A percentile compares a stretch with the other conserved stretches of the same genome.
phyloP scores from a whole-genome alignment of 257 asterid species.

The Leonotis leonurus region DNA sequence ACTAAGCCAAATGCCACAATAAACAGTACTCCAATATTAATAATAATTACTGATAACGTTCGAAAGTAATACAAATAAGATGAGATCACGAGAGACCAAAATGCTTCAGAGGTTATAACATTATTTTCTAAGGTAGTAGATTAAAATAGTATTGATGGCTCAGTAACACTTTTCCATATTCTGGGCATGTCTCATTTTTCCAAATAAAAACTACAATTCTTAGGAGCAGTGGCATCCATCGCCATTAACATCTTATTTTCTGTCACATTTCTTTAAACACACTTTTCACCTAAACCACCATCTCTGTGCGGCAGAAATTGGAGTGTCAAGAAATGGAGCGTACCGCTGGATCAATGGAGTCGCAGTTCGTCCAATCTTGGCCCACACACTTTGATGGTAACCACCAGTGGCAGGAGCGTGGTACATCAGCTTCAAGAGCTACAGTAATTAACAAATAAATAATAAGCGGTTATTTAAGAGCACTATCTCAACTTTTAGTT shows the following conservation, averaged over 20 bases:
- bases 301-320: constrained; percentile 52
- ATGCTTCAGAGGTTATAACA: too few relatives aligned
- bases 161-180: neutral
- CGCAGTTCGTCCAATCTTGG: constrained; percentile 56
- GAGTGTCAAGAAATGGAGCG: constrained; percentile 74
- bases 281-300: constrained; percentile 89
- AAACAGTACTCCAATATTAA: too few relatives aligned
- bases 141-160: too few relatives aligned
- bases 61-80: too few relatives aligned
- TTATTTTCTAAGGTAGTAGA: too few relatives aligned
- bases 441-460: constrained; percentile 12
- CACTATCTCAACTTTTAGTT: constrained; percentile 1
- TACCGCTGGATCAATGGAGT: constrained; percentile 57
- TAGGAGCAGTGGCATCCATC: neutral
- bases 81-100: too few relatives aligned
- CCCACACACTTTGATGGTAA: constrained; percentile 87
- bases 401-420: constrained; percentile 82
- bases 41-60: too few relatives aligned
- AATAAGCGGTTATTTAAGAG: neutral
- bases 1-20: too few relatives aligned
- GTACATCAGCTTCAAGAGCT: constrained; percentile 94
- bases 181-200: constrained; percentile 2
- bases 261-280: neutral
- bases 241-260: neutral
- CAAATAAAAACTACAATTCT: constrained; percentile 20